Evolutionary conservation across 2,329 filamentous ascomycete species (phyloP).

Genomic region (Aureobasidium sp.): DNA sequence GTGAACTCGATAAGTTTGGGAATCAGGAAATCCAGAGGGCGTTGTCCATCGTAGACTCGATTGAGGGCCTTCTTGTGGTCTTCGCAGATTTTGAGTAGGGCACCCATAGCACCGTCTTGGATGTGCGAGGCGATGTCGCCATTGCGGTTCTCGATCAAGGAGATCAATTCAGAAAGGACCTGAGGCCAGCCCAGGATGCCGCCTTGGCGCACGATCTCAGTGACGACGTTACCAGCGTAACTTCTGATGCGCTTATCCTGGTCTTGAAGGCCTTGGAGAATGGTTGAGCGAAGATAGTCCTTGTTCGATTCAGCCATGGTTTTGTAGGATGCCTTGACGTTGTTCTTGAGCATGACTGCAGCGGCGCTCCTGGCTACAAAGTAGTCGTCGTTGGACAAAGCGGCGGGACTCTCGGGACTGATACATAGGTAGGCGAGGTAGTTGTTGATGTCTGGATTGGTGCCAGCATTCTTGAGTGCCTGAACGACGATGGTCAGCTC

Average conservation of each 20-base stretch:
- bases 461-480: slow-evolving; percentile 89
- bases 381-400: slow-evolving; percentile 55
- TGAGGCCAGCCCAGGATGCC: slow-evolving; percentile 89
- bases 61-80: slow-evolving; percentile 85
- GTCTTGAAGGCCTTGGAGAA: slow-evolving; percentile 76
- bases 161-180: slow-evolving; percentile 73
- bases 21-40: slow-evolving; percentile 79
- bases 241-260: slow-evolving; percentile 73
- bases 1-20: slow-evolving; percentile 88
- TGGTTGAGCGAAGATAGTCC: slow-evolving; percentile 68
- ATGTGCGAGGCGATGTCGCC: slow-evolving; percentile 62
- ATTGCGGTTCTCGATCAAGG: slow-evolving; percentile 65
- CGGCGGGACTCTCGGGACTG: slow-evolving; percentile 55
- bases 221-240: slow-evolving; percentile 88
- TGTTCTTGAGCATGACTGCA: slow-evolving; percentile 93
- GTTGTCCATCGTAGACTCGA: slow-evolving; percentile 78
- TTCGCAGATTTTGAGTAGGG: slow-evolving; percentile 91
- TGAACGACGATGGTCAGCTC: slow-evolving; percentile 31
- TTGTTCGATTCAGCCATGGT: slow-evolving; percentile 67
- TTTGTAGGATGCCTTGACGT: slow-evolving; percentile 69
- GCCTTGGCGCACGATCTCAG: slow-evolving; percentile 77
- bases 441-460: slow-evolving; percentile 90
- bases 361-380: slow-evolving; percentile 77
- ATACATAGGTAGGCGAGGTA: slow-evolving; percentile 91
- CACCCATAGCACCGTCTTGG: slow-evolving; percentile 90